A percentile compares a stretch with the other conserved stretches of the same genome.
These are phyloP conservation scores for Reutealis trisperma DNA, from an alignment of 345 rosid species.

Conservation along the genomic window DNA sequence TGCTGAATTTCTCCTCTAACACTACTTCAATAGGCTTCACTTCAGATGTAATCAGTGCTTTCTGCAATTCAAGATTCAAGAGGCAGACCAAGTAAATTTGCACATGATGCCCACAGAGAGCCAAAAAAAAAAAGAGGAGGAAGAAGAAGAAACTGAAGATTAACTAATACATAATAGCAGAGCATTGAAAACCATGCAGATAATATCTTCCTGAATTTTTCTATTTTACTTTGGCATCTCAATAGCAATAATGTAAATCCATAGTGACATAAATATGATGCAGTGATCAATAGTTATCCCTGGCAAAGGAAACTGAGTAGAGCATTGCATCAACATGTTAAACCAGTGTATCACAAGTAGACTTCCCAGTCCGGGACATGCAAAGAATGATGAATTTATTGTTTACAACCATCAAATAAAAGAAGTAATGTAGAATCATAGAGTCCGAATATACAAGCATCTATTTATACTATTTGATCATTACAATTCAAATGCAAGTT, in stretches of 20 bases:
- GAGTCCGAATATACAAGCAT: background rate
- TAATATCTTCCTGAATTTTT: background rate
- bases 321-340: background rate
- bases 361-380: background rate
- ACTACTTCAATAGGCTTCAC: constrained; percentile 10
- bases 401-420: background rate
- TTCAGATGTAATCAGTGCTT: constrained; percentile 8
- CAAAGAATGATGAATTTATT: background rate
- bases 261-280: background rate
- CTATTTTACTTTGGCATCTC: background rate
- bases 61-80: constrained; percentile 38
- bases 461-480: background rate
- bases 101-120: background rate
- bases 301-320: background rate
- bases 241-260: background rate
- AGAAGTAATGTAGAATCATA: background rate
- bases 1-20: constrained; percentile 3
- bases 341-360: background rate
- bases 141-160: background rate
- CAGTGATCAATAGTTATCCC: background rate
- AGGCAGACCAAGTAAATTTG: background rate
- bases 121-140: background rate
- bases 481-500: background rate
- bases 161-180: background rate
- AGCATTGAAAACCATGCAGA: background rate